Conservation (phyloP, 2,329 filamentous ascomycete species). For the Trichoderma simmonsii region DNA sequence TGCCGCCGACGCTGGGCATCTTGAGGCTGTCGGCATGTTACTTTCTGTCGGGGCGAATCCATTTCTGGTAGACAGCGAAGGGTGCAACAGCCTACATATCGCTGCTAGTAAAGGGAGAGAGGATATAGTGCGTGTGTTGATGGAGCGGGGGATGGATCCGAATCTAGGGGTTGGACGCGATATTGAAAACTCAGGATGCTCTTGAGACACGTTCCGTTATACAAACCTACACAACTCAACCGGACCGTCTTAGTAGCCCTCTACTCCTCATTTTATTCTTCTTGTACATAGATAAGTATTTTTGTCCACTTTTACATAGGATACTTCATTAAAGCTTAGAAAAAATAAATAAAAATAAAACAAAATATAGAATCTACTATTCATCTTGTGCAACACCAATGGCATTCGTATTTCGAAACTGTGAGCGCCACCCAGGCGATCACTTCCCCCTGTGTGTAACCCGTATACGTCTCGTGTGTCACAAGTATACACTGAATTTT, state of each 20-base stretch:
- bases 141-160: slow-evolving; percentile 12
- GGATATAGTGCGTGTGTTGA: slow-evolving; percentile 12
- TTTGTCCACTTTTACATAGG: background rate
- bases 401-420: background rate
- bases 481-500: background rate
- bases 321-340: background rate
- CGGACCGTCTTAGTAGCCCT: background rate
- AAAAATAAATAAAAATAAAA: background rate
- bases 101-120: slow-evolving; percentile 7
- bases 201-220: background rate
- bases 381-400: background rate
- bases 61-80: slow-evolving; percentile 4
- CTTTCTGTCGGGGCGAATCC: slow-evolving; percentile 8
- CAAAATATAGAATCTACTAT: background rate
- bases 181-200: background rate
- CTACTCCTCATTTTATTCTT: background rate
- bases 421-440: background rate
- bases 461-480: background rate
- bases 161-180: slow-evolving; percentile 11
- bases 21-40: slow-evolving; percentile 8
- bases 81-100: slow-evolving; percentile 6
- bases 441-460: background rate
- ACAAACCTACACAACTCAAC: background rate
- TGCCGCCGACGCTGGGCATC: slow-evolving; percentile 9
- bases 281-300: background rate